Conservation (phyloP, 768 basidiomycete genomes). For the Udeniomyces megalosporus region DNA sequence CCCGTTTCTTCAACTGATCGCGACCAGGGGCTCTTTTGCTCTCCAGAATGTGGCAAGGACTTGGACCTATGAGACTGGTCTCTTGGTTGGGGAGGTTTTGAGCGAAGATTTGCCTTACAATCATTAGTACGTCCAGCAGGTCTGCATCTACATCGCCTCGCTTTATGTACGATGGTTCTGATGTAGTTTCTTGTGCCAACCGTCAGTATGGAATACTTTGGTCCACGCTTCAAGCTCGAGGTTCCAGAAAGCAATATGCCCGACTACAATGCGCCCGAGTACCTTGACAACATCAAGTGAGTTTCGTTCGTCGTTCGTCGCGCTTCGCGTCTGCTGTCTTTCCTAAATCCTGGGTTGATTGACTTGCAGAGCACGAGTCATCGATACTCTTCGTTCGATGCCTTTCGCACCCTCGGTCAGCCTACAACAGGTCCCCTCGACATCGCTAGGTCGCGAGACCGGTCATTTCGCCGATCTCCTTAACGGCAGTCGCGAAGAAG, state of each 20-base stretch:
- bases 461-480: no score
- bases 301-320: no score
- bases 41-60: slow-evolving; percentile 76
- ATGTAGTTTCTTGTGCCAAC: not conserved
- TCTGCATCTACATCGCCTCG: no score
- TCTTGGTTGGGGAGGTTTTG: slow-evolving; percentile 72
- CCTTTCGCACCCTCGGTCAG: slow-evolving; percentile 68
- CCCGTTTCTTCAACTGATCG: not conserved
- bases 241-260: slow-evolving; percentile 82
- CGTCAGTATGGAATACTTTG: slow-evolving; percentile 74
- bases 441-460: slow-evolving; percentile 25
- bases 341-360: slow-evolving; percentile 29
- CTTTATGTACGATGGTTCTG: not conserved
- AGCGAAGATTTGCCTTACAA: slow-evolving; percentile 30
- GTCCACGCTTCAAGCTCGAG: slow-evolving; percentile 80
- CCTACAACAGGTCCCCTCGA: slow-evolving; percentile 64
- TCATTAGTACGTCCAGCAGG: slow-evolving; percentile 27
- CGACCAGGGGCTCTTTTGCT: not conserved
- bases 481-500: no score
- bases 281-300: slow-evolving; percentile 62
- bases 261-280: slow-evolving; percentile 69
- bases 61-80: slow-evolving; percentile 95
- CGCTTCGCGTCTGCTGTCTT: no score
- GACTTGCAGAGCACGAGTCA: slow-evolving; percentile 34
- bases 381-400: slow-evolving; percentile 44